phyloP scores from a whole-genome alignment of 2,329 filamentous ascomycete species.

The Pseudocercospora fuligena region DNA sequence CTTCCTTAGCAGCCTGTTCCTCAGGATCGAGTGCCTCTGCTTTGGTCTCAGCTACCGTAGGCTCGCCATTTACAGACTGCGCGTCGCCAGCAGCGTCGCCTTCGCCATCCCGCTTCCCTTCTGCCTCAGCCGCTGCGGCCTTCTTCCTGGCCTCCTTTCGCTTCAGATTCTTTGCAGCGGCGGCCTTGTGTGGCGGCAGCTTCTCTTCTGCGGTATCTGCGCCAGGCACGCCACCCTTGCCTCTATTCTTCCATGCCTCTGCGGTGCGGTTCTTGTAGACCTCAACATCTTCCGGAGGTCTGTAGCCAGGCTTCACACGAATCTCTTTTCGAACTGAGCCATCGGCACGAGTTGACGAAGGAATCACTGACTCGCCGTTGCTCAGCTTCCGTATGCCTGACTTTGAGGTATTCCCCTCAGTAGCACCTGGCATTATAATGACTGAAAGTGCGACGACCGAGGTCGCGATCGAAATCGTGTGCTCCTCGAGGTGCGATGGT shows the following conservation, averaged over 20 bases:
- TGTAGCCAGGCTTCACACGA: slow-evolving; percentile 89
- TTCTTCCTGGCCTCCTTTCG: slow-evolving; percentile 69
- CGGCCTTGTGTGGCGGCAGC: slow-evolving; percentile 49
- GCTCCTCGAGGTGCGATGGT: background rate
- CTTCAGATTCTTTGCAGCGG: slow-evolving; percentile 83
- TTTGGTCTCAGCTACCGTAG: slow-evolving; percentile 33
- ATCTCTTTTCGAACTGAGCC: slow-evolving; percentile 94
- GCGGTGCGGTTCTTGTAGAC: slow-evolving; percentile 93
- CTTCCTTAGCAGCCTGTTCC: slow-evolving; percentile 88
- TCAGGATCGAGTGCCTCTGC: slow-evolving; percentile 66
- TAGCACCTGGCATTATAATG: slow-evolving; percentile 36
- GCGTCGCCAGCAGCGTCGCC: slow-evolving; percentile 36
- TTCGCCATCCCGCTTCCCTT: slow-evolving; percentile 76
- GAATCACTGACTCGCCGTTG: slow-evolving; percentile 86
- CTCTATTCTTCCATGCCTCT: slow-evolving; percentile 79
- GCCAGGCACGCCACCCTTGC: slow-evolving; percentile 73
- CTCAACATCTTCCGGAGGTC: slow-evolving; percentile 92
- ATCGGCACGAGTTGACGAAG: slow-evolving; percentile 82
- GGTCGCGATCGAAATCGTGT: background rate
- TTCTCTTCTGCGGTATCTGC: slow-evolving; percentile 58
- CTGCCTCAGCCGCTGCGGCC: slow-evolving; percentile 57
- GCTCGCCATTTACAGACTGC: slow-evolving; percentile 47
- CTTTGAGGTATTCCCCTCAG: slow-evolving; percentile 47
- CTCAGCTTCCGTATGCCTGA: slow-evolving; percentile 69
- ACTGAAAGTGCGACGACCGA: background rate